Evolutionary conservation across 2,329 filamentous ascomycete species (phyloP).

Genomic region (Lecanicillium sp.): DNA sequence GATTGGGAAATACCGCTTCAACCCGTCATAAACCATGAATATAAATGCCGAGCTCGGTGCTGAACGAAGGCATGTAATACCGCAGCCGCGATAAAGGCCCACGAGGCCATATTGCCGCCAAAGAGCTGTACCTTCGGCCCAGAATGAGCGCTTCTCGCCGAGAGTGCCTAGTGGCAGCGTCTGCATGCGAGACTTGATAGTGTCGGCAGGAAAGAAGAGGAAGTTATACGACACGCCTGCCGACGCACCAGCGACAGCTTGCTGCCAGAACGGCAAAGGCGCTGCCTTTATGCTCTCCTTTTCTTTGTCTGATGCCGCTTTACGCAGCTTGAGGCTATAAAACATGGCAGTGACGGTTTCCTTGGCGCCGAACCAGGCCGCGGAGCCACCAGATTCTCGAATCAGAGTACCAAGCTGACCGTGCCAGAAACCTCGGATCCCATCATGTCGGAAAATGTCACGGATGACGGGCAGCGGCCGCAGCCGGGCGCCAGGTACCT

Average conservation of each 20-base stretch:
- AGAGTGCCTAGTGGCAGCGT: slow-evolving; percentile 62
- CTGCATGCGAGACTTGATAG: slow-evolving; percentile 95
- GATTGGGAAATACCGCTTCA: slow-evolving; percentile 61
- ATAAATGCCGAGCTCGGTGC: slow-evolving; percentile 97
- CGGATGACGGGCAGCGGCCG: slow-evolving; percentile 64
- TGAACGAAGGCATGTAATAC: slow-evolving; percentile 80
- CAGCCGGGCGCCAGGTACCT: slow-evolving; percentile 58
- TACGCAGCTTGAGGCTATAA: slow-evolving; percentile 44
- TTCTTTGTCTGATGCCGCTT: slow-evolving; percentile 29
- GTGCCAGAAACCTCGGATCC: slow-evolving; percentile 84
- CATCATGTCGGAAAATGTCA: slow-evolving; percentile 75
- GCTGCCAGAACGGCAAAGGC: slow-evolving; percentile 72
- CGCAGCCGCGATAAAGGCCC: slow-evolving; percentile 88
- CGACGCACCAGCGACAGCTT: slow-evolving; percentile 76
- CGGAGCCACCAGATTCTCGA: slow-evolving; percentile 84
- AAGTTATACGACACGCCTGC: slow-evolving; percentile 96
- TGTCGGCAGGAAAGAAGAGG: slow-evolving; percentile 93
- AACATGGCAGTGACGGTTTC: slow-evolving; percentile 71
- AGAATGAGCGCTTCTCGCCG: slow-evolving; percentile 57
- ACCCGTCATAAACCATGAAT: slow-evolving; percentile 85
- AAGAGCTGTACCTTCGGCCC: slow-evolving; percentile 60
- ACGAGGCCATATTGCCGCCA: slow-evolving; percentile 76
- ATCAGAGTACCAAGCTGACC: slow-evolving; percentile 91
- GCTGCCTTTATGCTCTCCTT: slow-evolving; percentile 33
- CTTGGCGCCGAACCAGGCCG: slow-evolving; percentile 91